These are phyloP conservation scores for Eimeria tenella DNA, from an alignment of 169 alveolate species.

Conservation along the genomic window DNA sequence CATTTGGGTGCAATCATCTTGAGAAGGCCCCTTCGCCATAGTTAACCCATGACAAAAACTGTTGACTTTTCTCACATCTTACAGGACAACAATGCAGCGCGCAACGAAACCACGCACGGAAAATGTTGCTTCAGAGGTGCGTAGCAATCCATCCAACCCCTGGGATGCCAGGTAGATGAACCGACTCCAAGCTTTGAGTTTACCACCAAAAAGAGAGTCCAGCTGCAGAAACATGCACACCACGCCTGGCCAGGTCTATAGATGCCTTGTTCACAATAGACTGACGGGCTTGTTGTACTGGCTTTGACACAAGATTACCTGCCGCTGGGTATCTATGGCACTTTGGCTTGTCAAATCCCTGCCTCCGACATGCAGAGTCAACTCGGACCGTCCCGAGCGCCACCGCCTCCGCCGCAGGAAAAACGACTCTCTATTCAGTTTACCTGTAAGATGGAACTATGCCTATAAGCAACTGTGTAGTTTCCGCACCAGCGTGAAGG, in stretches of 20 bases:
- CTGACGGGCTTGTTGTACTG: not conserved
- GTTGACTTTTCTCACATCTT: too few relatives aligned
- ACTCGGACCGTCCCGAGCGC: constrained; percentile 76
- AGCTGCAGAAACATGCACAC: constrained; percentile 35
- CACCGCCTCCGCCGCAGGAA: constrained; percentile 61
- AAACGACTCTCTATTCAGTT: constrained; percentile 50
- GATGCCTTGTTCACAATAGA: not conserved
- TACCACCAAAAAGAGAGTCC: constrained; percentile 56
- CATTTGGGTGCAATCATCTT: too few relatives aligned
- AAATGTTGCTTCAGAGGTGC: constrained; percentile 59
- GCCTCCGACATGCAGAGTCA: constrained; percentile 61
- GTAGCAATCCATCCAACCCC: constrained; percentile 55
- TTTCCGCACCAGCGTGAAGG: too few relatives aligned
- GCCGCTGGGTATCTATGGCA: constrained; percentile 57
- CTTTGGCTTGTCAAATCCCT: constrained; percentile 47
- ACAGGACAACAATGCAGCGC: too few relatives aligned
- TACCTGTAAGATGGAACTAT: not conserved
- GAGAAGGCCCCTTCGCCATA: too few relatives aligned
- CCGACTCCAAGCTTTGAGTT: constrained; percentile 63
- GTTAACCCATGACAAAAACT: too few relatives aligned
- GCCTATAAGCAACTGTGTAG: too few relatives aligned
- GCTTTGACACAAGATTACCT: constrained; percentile 22
- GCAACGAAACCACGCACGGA: constrained; percentile 18
- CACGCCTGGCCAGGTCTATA: not conserved
- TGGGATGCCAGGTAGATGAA: constrained; percentile 59